These are phyloP conservation scores for Sclerospora graminicola DNA, from an alignment of 352 stramenopile species.

Conservation along the genomic window DNA sequence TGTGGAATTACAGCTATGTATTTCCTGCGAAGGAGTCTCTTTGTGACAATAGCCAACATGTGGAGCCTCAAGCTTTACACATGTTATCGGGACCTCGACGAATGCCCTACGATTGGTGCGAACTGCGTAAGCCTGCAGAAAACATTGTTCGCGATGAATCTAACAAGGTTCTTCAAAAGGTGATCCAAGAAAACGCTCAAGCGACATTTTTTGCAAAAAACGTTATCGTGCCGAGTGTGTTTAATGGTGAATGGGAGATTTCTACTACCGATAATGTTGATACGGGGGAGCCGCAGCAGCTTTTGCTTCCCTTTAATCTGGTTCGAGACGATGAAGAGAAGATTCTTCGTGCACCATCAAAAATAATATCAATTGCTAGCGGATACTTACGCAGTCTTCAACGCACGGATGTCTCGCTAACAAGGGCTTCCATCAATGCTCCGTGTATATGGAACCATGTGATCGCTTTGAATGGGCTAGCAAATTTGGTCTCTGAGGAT, in stretches of 20 bases:
- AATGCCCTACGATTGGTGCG: slow-evolving; percentile 13
- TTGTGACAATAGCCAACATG: not conserved
- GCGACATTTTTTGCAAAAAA: slow-evolving; percentile 6
- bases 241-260: slow-evolving; percentile 7
- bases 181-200: slow-evolving; percentile 9
- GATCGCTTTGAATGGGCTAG: not conserved
- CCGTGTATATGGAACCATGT: slow-evolving; percentile 22
- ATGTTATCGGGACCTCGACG: not conserved
- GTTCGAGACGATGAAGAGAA: slow-evolving; percentile 15
- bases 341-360: slow-evolving; percentile 8
- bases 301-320: slow-evolving; percentile 19
- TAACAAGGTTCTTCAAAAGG: slow-evolving; percentile 8
- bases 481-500: slow-evolving; percentile 8
- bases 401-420: slow-evolving; percentile 14
- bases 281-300: slow-evolving; percentile 6
- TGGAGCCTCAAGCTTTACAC: not conserved
- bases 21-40: not conserved
- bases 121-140: slow-evolving; percentile 1
- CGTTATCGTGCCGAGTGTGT: slow-evolving; percentile 12
- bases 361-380: slow-evolving; percentile 7
- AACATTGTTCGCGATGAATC: slow-evolving; percentile 12
- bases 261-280: not conserved
- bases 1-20: slow-evolving; percentile 1
- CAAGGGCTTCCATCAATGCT: slow-evolving; percentile 22
- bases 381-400: slow-evolving; percentile 11